These are phyloP conservation scores for Lophiostoma macrostomum DNA, from an alignment of 495 filamentous ascomycete species.

Conservation along the genomic window DNA sequence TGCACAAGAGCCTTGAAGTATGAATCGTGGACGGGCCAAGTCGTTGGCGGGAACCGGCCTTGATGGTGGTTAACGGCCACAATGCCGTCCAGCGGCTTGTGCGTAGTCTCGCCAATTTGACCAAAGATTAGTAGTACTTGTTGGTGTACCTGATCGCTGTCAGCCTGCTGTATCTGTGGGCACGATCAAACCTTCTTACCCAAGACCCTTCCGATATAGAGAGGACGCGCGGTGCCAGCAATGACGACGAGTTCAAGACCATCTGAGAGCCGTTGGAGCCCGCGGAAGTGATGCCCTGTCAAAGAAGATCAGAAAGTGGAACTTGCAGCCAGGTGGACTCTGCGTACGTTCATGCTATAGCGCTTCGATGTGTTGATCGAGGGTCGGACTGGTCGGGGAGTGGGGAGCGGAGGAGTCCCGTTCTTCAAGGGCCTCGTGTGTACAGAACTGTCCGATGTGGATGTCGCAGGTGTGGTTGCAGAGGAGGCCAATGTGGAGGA, in stretches of 20 bases:
- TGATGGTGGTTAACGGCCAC: constrained; percentile 78
- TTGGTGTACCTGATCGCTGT: constrained; percentile 68
- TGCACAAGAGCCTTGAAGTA: constrained; percentile 88
- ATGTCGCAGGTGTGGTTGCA: constrained; percentile 57
- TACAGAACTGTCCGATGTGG: constrained; percentile 52
- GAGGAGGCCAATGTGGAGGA: constrained; percentile 63
- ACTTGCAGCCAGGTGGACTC: constrained; percentile 1
- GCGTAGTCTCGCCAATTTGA: constrained; percentile 68
- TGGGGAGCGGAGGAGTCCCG: constrained; percentile 45
- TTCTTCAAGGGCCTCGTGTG: constrained; percentile 47
- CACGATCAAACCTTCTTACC: constrained; percentile 49
- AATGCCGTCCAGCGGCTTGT: constrained; percentile 71
- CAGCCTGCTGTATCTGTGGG: not conserved
- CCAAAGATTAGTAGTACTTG: constrained; percentile 80
- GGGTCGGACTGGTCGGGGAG: constrained; percentile 32
- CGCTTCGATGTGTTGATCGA: constrained; percentile 39
- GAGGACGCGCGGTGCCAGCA: constrained; percentile 71
- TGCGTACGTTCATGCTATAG: constrained; percentile 43
- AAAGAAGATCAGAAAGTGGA: constrained; percentile 41
- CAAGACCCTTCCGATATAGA: constrained; percentile 78
- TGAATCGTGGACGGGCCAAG: constrained; percentile 81
- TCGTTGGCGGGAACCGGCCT: constrained; percentile 73
- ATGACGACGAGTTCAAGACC: constrained; percentile 57
- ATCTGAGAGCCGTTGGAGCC: constrained; percentile 12
- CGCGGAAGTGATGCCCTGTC: constrained; percentile 42